Evolutionary conservation across 805 yeast species (phyloP).

Genomic region (Candida berthetii): DNA sequence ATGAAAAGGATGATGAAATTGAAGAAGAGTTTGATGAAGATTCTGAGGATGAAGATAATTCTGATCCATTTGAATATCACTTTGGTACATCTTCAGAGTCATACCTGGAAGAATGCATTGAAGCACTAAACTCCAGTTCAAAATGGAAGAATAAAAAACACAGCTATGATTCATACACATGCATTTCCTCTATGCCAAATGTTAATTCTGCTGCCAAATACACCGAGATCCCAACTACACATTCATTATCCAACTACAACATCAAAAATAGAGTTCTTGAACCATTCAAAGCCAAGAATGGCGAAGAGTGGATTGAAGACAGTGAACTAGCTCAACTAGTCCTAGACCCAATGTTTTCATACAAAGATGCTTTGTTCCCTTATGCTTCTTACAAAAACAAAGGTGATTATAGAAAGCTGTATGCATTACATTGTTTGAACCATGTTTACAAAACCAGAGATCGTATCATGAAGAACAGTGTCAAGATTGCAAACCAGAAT

Average conservation of each 20-base stretch:
- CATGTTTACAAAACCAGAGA: slow-evolving; percentile 87
- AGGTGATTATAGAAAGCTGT: slow-evolving; percentile 51
- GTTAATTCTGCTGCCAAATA: slow-evolving; percentile 10
- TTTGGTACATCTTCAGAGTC: slow-evolving; percentile 44
- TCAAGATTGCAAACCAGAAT: slow-evolving; percentile 39
- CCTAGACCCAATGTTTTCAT: slow-evolving; percentile 61
- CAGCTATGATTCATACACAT: slow-evolving; percentile 11
- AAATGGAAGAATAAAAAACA: slow-evolving; percentile 20
- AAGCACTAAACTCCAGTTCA: slow-evolving; percentile 19
- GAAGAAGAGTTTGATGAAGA: slow-evolving; percentile 20
- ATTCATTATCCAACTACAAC: slow-evolving; percentile 27
- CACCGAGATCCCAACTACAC: slow-evolving; percentile 13
- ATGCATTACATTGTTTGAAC: slow-evolving; percentile 68
- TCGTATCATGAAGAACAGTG: slow-evolving; percentile 70
- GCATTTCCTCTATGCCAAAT: slow-evolving; percentile 19
- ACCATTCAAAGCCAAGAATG: slow-evolving; percentile 16
- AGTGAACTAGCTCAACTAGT: slow-evolving; percentile 43
- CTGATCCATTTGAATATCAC: slow-evolving; percentile 76
- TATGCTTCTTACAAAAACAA: slow-evolving; percentile 44
- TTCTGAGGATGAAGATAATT: slow-evolving; percentile 29
- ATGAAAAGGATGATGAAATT: slow-evolving; percentile 11
- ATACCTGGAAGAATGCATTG: slow-evolving; percentile 29
- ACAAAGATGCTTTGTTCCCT: slow-evolving; percentile 66
- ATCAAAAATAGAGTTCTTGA: slow-evolving; percentile 38
- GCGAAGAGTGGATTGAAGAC: slow-evolving; percentile 18